These are phyloP conservation scores for Hibiscus trionum DNA, from an alignment of 345 rosid genomes.

Conservation along the genomic window DNA sequence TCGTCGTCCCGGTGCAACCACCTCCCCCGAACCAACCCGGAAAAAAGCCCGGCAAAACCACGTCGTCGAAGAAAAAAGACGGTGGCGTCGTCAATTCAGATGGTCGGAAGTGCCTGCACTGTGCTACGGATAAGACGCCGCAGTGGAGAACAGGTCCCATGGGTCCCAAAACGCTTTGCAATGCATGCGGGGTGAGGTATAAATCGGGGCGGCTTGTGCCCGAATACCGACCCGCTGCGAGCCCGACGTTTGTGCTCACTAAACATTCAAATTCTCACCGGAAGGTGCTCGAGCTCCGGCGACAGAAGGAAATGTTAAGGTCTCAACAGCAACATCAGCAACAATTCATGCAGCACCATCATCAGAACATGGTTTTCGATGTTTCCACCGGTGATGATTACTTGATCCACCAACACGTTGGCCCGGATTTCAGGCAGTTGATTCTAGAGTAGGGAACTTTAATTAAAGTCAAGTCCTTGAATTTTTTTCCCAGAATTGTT, in stretches of 20 bases:
- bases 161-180: conserved; percentile 82
- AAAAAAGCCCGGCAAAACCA: conserved; percentile 27
- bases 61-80: conserved; percentile 34
- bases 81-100: conserved; percentile 24
- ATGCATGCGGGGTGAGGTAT: conserved; percentile 83
- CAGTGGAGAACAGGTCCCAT: conserved; percentile 84
- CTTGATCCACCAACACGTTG: conserved; percentile 80
- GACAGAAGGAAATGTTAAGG: conserved; percentile 36
- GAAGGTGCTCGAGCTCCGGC: conserved; percentile 59
- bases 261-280: conserved; percentile 75
- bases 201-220: conserved; percentile 75
- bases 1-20: conserved; percentile 3
- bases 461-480: conserved; percentile 2
- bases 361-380: conserved; percentile 53
- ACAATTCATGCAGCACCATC: conserved; percentile 48
- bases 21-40: conserved; percentile 8
- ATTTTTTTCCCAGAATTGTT: background rate
- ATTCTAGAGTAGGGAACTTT: conserved; percentile 24
- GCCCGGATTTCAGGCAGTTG: conserved; percentile 77
- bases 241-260: conserved; percentile 64
- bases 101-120: conserved; percentile 56
- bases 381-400: conserved; percentile 70
- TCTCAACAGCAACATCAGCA: conserved; percentile 37
- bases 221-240: conserved; percentile 71
- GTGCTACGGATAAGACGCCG: conserved; percentile 74